Conservation (phyloP, 176 grass and related monocot genomes). For the Canna indica region DNA sequence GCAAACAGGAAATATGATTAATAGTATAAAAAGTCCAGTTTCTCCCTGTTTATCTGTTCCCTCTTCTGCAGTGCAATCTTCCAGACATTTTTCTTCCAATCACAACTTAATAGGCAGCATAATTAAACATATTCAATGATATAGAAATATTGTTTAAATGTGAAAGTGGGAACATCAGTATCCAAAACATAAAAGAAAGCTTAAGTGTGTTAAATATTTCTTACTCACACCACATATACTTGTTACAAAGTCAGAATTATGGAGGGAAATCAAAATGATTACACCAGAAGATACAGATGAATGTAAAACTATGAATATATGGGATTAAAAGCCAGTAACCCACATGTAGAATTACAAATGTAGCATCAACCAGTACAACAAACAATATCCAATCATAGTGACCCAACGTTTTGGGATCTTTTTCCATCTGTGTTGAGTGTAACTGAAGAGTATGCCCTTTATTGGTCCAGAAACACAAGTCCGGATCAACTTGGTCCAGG, state of each 20-base stretch:
- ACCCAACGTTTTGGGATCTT: not conserved
- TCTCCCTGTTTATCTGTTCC: not conserved
- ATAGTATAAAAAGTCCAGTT: not conserved
- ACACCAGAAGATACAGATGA: not conserved
- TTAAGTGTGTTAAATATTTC: too few species aligned
- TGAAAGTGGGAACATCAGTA: not conserved
- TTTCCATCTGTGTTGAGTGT: too few species aligned
- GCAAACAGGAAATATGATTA: not conserved
- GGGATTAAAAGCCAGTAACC: too few species aligned
- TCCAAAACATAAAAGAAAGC: not conserved
- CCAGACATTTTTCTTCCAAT: not conserved
- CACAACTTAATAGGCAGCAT: not conserved
- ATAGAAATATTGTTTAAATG: not conserved
- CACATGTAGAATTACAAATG: not conserved
- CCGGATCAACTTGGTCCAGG: too few species aligned
- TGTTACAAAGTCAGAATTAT: too few species aligned
- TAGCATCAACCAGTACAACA: not conserved
- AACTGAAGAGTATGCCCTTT: too few species aligned
- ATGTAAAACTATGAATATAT: too few species aligned
- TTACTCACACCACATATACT: too few species aligned
- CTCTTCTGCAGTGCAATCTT: not conserved
- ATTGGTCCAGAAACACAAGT: too few species aligned
- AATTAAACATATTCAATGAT: not conserved
- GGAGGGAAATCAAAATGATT: too few species aligned
- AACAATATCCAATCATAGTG: not conserved